Conservation (phyloP, 495 filamentous ascomycete genomes). For the Cercophora newfieldiana region DNA sequence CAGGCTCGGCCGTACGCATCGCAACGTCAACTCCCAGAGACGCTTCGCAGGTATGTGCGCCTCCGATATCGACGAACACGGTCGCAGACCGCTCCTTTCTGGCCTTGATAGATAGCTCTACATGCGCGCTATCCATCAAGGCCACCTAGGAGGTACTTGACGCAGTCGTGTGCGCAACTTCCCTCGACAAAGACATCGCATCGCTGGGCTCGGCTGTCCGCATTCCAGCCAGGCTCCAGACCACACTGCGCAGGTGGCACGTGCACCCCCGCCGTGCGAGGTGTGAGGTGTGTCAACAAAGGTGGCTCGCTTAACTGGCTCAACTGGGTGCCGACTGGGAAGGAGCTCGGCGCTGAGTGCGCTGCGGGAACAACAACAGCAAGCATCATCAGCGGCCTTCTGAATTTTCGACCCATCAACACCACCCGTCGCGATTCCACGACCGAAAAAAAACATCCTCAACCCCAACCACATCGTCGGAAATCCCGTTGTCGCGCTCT, state of each 20-base stretch:
- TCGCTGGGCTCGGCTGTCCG: neutral
- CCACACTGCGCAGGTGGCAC: conserved; percentile 17
- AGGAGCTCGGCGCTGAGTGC: conserved; percentile 14
- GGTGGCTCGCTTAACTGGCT: conserved; percentile 19
- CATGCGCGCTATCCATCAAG: neutral
- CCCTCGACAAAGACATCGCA: neutral
- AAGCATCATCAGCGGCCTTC: conserved; percentile 32
- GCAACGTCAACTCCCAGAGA: neutral
- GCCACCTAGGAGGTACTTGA: conserved; percentile 1
- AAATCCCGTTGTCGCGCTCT: conserved; percentile 20
- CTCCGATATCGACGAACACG: conserved; percentile 13
- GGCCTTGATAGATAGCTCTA: conserved; percentile 12
- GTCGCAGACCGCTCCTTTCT: neutral
- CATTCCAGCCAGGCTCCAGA: neutral
- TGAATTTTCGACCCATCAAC: conserved; percentile 43
- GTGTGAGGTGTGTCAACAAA: conserved; percentile 21
- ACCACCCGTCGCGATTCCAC: conserved; percentile 28
- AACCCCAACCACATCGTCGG: conserved; percentile 22
- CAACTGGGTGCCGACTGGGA: conserved; percentile 4
- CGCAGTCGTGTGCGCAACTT: neutral
- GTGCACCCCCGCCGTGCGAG: conserved; percentile 18
- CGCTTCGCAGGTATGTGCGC: conserved; percentile 20
- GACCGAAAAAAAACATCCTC: conserved; percentile 17
- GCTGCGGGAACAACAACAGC: conserved; percentile 32
- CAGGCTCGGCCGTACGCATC: conserved; percentile 13